Conservation (phyloP, 129 eudicot species). For the Helichrysum umbraculigerum region DNA sequence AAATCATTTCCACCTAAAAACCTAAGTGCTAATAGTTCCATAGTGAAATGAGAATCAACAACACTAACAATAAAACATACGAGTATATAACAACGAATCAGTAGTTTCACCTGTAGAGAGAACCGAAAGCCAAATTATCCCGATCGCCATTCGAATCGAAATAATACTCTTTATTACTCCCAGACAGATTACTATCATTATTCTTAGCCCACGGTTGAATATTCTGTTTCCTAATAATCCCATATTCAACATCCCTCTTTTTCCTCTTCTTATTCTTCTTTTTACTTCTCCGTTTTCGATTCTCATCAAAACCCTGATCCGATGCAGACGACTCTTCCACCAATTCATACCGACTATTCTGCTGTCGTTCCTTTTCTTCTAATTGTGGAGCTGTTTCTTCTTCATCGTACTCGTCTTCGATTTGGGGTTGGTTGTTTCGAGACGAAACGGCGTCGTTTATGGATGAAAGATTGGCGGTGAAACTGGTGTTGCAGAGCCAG, state of each 20-base stretch:
- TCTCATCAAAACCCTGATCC: slow-evolving; percentile 36
- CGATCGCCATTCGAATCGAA: slow-evolving; percentile 91
- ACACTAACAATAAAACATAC: slow-evolving; percentile 1
- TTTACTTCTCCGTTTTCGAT: slow-evolving; percentile 36
- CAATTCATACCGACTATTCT: slow-evolving; percentile 45
- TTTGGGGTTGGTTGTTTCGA: slow-evolving; percentile 24
- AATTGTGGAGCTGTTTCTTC: slow-evolving; percentile 8
- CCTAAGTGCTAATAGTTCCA: too few relatives aligned
- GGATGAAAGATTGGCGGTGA: slow-evolving; percentile 69
- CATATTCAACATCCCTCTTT: slow-evolving; percentile 31
- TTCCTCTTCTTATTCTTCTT: slow-evolving; percentile 31
- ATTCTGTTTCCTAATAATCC: slow-evolving; percentile 49
- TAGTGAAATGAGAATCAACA: neutral
- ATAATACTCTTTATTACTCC: slow-evolving; percentile 55
- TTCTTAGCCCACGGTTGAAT: slow-evolving; percentile 58
- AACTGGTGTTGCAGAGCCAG: slow-evolving; percentile 80
- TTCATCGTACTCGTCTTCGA: slow-evolving; percentile 29
- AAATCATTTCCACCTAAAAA: too few relatives aligned
- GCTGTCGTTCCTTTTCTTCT: slow-evolving; percentile 14
- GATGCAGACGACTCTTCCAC: slow-evolving; percentile 60
- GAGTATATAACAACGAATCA: neutral
- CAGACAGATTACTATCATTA: slow-evolving; percentile 9
- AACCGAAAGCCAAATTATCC: slow-evolving; percentile 90
- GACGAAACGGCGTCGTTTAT: slow-evolving; percentile 55
- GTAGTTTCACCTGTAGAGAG: slow-evolving; percentile 64